These are phyloP conservation scores for Capsicum rhomboideum DNA, from an alignment of 257 asterid species.

Conservation along the genomic window DNA sequence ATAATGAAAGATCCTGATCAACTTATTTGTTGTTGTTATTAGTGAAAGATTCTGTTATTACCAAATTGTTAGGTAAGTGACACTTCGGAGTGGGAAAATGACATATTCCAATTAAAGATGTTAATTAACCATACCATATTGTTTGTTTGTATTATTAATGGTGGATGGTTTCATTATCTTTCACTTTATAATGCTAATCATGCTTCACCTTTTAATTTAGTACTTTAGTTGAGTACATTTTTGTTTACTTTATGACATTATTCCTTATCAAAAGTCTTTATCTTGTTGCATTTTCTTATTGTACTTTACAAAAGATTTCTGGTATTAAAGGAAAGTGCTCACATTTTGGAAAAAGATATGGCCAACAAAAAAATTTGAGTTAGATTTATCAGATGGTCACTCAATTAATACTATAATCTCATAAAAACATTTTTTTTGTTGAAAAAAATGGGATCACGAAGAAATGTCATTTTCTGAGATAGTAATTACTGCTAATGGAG, in stretches of 20 bases:
- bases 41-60: constrained; percentile 30
- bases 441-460: neutral
- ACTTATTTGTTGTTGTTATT: constrained; percentile 17
- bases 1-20: neutral
- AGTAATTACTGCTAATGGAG: neutral
- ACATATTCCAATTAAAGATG: constrained; percentile 6
- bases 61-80: constrained; percentile 26
- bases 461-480: neutral
- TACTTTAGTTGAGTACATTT: neutral
- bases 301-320: constrained; percentile 2
- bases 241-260: neutral
- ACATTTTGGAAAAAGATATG: neutral
- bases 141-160: constrained; percentile 36
- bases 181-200: constrained; percentile 23
- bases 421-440: neutral
- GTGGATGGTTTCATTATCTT: constrained; percentile 29
- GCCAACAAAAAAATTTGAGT: neutral
- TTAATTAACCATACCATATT: constrained; percentile 26
- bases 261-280: constrained; percentile 6
- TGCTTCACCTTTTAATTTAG: constrained; percentile 29
- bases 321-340: neutral
- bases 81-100: constrained; percentile 9
- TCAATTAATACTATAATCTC: too few species aligned
- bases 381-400: too few species aligned
- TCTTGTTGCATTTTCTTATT: constrained; percentile 15